Evolutionary conservation across 257 asterid genomes (phyloP).

Genomic region (Solanum sejunctum): DNA sequence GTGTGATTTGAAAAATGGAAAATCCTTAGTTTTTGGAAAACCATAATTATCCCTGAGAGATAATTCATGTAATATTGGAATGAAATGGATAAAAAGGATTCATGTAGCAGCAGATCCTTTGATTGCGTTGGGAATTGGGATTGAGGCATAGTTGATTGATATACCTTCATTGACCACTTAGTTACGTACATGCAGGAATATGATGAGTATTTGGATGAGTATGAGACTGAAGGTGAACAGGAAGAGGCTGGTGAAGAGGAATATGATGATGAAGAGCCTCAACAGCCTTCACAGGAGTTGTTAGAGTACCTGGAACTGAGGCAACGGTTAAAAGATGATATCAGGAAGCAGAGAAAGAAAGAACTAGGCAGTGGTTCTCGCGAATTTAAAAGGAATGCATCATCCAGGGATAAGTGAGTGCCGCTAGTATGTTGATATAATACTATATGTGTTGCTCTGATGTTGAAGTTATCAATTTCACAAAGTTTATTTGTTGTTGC

Average conservation of each 20-base stretch:
- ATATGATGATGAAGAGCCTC: constrained; percentile 41
- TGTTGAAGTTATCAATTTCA: neutral
- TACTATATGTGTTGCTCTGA: neutral
- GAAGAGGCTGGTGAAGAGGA: constrained; percentile 41
- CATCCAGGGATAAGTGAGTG: constrained; percentile 59
- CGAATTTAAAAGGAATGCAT: constrained; percentile 14
- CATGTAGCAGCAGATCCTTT: neutral
- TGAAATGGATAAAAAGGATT: neutral
- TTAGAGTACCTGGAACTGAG: constrained; percentile 64
- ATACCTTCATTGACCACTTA: neutral
- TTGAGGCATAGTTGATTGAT: neutral
- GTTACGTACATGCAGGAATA: constrained; percentile 28
- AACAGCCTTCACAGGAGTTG: constrained; percentile 58
- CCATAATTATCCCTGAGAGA: neutral
- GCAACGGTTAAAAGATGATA: constrained; percentile 51
- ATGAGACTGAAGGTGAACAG: constrained; percentile 37
- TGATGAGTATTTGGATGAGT: constrained; percentile 39
- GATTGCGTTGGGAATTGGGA: neutral
- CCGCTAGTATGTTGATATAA: neutral
- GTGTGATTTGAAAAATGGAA: neutral
- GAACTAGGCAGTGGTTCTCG: constrained; percentile 49
- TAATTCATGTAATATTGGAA: neutral
- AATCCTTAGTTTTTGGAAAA: neutral
- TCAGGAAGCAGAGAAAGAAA: constrained; percentile 60
- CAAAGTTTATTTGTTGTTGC: neutral